These are phyloP conservation scores for Orbilia blumenaviensis DNA, from an alignment of 2,329 filamentous ascomycete species.

Conservation along the genomic window DNA sequence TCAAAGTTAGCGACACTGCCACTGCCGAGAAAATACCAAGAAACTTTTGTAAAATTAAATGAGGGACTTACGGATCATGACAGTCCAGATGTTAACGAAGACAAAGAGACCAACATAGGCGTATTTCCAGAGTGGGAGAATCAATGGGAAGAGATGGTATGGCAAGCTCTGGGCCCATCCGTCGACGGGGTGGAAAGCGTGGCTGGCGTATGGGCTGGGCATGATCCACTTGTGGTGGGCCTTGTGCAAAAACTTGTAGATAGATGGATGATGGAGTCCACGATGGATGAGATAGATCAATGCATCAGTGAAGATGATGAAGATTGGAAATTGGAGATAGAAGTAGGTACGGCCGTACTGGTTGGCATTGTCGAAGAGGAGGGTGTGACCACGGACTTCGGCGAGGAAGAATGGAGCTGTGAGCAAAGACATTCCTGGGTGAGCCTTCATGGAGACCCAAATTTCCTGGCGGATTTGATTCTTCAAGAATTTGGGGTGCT, in stretches of 20 bases:
- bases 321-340: constrained; percentile 83
- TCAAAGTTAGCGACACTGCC: constrained; percentile 1
- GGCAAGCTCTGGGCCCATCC: constrained; percentile 88
- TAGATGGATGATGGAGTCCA: constrained; percentile 77
- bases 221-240: constrained; percentile 99
- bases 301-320: constrained; percentile 87
- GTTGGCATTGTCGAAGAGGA: constrained; percentile 81
- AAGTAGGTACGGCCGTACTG: constrained; percentile 83
- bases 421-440: constrained; percentile 83
- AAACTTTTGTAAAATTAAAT: not conserved
- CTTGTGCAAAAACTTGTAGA: constrained; percentile 94
- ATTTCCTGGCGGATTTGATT: constrained; percentile 92
- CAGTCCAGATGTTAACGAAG: constrained; percentile 97
- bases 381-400: constrained; percentile 84
- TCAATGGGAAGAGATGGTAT: constrained; percentile 91
- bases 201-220: constrained; percentile 90
- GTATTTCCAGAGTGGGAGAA: constrained; percentile 92
- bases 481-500: constrained; percentile 93
- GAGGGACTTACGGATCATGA: constrained; percentile 73
- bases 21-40: constrained; percentile 2
- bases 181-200: constrained; percentile 94
- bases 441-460: constrained; percentile 75
- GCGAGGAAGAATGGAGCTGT: constrained; percentile 82
- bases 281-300: constrained; percentile 93
- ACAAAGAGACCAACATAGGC: constrained; percentile 85